Base-by-base conservation (phyloP, 768 basidiomycete genomes). In the Leccinum rimulosum region DNA sequence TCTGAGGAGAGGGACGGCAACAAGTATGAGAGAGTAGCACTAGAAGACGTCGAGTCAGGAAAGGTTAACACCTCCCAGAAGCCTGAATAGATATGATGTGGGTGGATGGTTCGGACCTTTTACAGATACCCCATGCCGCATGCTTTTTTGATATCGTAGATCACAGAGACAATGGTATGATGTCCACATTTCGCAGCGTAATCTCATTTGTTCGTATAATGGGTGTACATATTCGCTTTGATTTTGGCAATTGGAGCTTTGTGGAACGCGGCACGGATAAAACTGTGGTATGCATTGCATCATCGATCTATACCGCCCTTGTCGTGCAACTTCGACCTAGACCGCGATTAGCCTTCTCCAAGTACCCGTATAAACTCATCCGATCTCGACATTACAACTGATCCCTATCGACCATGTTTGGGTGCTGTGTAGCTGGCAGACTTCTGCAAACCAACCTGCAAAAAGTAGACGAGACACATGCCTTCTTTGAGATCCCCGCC, bases 391-490 rank as follows among this genome's bases (percentile, higher is more conserved):
- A 31, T 52, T 40, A 30, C 49, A 38, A 19, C 28, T 30, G 50
- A 61, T 30, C 49, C 50, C 33, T 35, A 35, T 35, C 54, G 6
- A 48, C 51, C 6, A 91, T 92, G 89, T 91, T 92, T 66, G 90
- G 89, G 17, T 92, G 89, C 62, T 82, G 84, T 58, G 87, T 91
- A 54, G 89, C 90, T 40, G 89, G 89, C 22, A 86, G 90, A 61
- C 80, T 84, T 28, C 72, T 91, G 10, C 91, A 93, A 73, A 93
- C 91, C 45, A 86, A 93, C 66, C 76, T 92, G 11, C 84, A 84
- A 56, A 89, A 92, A 68, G 79, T 94, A 55, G 91, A 93, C 70
- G 87, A 90, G 45, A 92, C 89, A 0, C 91, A 93, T 62, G 91
- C 89, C 17, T 74, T 86, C 35, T 93, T 93, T 64, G 84, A 91